Base-by-base conservation (phyloP, 2,329 filamentous ascomycete species). In the Alternaria viburni region DNA sequence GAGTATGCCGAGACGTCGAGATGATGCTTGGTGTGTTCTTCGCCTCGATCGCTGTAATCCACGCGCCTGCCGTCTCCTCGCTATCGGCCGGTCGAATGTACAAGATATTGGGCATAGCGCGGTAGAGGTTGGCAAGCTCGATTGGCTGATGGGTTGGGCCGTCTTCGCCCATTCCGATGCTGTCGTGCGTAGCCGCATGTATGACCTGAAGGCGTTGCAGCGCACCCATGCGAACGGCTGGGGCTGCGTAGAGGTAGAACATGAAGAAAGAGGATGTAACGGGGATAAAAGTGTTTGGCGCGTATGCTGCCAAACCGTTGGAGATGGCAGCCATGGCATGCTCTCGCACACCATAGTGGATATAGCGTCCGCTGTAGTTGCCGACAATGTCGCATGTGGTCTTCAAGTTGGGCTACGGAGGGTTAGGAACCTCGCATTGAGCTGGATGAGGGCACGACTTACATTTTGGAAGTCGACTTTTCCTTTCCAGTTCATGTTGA, bases 91-190 rank as follows among this genome's bases (percentile, higher is more conserved):
- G 88, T 0, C 88, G 85, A 49, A 90, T 86, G 72, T 89, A 89
- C 1, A 85, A 77, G 1, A 90, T 67, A 64, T 89, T 88, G 0
- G 87, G 88, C 87, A 90, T 90, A 8, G 87, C 84, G 3, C 88
- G 84, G 74, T 87, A 90, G 3, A 90, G 78, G 0, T 83, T 75
- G 6, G 84, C 83, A 0, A 90, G 80, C 30, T 84, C 87, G 21
- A 90, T 83, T 2, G 88, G 87, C 71, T 90, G 88, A 65, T 90
- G 88, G 0, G 88, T 89, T 0, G 87, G 88, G 0, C 87, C 88
- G 63, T 89, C 84, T 68, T 89, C 84, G 2, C 88, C 59, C 41
- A 82, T 86, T 19, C 84, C 88, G 25, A 77, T 77, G 85, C 61
- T 61, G 49, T 89, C 87, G 25, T 90, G 88, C 0, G 88, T 90